These are phyloP conservation scores for Ophiostoma fasciatum DNA, from an alignment of 2,329 filamentous ascomycete genomes.

Conservation along the genomic window DNA sequence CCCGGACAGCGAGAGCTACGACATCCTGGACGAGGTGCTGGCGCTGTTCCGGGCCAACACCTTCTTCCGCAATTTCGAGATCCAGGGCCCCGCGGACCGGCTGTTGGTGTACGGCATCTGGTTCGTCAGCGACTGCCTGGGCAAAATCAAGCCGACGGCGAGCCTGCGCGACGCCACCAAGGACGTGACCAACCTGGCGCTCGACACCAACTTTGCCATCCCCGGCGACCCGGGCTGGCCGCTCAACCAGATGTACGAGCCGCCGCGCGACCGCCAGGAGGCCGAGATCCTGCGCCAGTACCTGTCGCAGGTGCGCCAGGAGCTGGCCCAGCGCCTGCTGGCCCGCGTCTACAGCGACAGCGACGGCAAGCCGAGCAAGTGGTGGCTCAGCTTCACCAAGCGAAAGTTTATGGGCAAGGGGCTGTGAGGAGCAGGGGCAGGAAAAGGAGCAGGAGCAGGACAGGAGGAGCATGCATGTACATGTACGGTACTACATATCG, in stretches of 20 bases:
- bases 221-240: slow-evolving; percentile 89
- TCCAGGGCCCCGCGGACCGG: slow-evolving; percentile 87
- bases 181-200: slow-evolving; percentile 77
- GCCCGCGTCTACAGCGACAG: slow-evolving; percentile 74
- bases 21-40: slow-evolving; percentile 88
- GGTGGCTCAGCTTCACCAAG: slow-evolving; percentile 98
- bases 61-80: slow-evolving; percentile 98
- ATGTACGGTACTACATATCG: too few relatives aligned
- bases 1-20: slow-evolving; percentile 83
- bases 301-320: slow-evolving; percentile 83
- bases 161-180: slow-evolving; percentile 44
- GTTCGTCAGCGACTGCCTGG: slow-evolving; percentile 80
- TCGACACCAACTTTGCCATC: slow-evolving; percentile 85
- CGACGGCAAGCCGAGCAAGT: slow-evolving; percentile 61
- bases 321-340: slow-evolving; percentile 69
- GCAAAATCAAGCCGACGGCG: slow-evolving; percentile 69
- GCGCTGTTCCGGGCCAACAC: slow-evolving; percentile 93
- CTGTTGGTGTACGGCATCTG: slow-evolving; percentile 94
- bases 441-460: not conserved
- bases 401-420: slow-evolving; percentile 99
- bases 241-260: slow-evolving; percentile 87
- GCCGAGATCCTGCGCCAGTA: slow-evolving; percentile 82
- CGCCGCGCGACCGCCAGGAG: slow-evolving; percentile 73
- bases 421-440: slow-evolving; percentile 32
- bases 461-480: too few relatives aligned